Conservation (phyloP, 257 asterid genomes). For the Osmanthus fragrans region DNA sequence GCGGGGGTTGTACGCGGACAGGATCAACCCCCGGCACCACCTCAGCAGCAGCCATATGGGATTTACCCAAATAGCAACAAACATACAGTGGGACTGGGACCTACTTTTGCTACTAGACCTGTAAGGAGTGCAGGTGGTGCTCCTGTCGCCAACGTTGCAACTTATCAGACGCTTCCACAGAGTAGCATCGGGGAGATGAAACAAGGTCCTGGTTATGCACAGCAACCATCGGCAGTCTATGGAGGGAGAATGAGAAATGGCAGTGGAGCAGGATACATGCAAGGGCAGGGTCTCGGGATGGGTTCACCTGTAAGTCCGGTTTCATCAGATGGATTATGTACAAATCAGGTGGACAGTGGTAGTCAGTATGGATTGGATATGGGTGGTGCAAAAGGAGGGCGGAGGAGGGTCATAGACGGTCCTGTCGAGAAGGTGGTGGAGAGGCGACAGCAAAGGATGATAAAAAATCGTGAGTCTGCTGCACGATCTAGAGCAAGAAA, state of each 20-base stretch:
- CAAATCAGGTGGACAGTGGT: constrained; percentile 37
- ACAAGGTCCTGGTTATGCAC: constrained; percentile 43
- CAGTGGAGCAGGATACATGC: constrained; percentile 56
- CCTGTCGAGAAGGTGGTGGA: constrained; percentile 82
- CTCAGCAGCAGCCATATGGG: constrained; percentile 42
- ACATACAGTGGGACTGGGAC: constrained; percentile 29
- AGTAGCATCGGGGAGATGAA: constrained; percentile 45
- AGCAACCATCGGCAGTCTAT: constrained; percentile 25
- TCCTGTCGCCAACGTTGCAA: constrained; percentile 9
- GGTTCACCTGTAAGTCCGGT: constrained; percentile 70
- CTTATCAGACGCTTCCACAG: constrained; percentile 41
- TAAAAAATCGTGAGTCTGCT: constrained; percentile 81
- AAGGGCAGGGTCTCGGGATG: constrained; percentile 44
- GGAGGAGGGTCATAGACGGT: constrained; percentile 61
- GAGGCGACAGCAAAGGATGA: constrained; percentile 80
- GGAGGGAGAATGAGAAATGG: constrained; percentile 60
- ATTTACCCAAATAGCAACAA: constrained; percentile 40
- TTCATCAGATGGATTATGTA: constrained; percentile 60
- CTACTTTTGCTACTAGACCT: constrained; percentile 37
- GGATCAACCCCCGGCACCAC: constrained; percentile 16
- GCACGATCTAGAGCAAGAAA: constrained; percentile 90
- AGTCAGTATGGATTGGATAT: constrained; percentile 49
- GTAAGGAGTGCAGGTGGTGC: constrained; percentile 28
- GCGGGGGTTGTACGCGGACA: constrained; percentile 77
- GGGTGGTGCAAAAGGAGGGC: constrained; percentile 40